Evolutionary conservation across 768 basidiomycete species (phyloP).

Genomic region (Macrolepiota albuminosa): DNA sequence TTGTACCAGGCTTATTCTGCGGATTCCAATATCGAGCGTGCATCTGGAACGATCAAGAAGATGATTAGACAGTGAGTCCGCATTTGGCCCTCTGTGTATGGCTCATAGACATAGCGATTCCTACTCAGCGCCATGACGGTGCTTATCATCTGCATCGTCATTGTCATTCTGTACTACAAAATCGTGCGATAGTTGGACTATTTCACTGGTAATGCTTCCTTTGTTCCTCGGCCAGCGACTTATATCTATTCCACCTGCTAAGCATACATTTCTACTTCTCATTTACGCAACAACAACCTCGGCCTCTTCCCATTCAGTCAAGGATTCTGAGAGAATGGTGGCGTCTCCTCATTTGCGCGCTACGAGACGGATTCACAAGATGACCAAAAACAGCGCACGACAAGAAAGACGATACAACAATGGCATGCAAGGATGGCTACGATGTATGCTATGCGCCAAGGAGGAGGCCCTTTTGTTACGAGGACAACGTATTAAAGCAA

Average conservation of each 20-base stretch:
- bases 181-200: slow-evolving; percentile 13
- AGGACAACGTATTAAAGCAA: no score
- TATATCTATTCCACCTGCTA: background rate
- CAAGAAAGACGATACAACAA: no score
- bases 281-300: slow-evolving; percentile 9
- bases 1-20: slow-evolving; percentile 66
- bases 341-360: background rate
- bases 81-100: no score
- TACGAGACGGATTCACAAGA: no score
- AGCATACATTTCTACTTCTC: no score
- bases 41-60: slow-evolving; percentile 40
- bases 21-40: slow-evolving; percentile 71
- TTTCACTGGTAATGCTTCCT: no score
- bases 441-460: no score
- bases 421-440: no score
- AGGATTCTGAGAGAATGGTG: slow-evolving; percentile 13
- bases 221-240: background rate
- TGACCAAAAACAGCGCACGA: no score
- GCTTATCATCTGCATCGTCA: slow-evolving; percentile 72
- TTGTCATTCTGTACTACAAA: no score
- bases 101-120: slow-evolving; percentile 45
- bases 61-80: slow-evolving; percentile 82
- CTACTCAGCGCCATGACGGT: slow-evolving; percentile 72
- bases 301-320: slow-evolving; percentile 45
- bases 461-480: no score